phyloP scores from a whole-genome alignment of 192 early-diverging fungal species.

The Mortierella hygrophila region DNA sequence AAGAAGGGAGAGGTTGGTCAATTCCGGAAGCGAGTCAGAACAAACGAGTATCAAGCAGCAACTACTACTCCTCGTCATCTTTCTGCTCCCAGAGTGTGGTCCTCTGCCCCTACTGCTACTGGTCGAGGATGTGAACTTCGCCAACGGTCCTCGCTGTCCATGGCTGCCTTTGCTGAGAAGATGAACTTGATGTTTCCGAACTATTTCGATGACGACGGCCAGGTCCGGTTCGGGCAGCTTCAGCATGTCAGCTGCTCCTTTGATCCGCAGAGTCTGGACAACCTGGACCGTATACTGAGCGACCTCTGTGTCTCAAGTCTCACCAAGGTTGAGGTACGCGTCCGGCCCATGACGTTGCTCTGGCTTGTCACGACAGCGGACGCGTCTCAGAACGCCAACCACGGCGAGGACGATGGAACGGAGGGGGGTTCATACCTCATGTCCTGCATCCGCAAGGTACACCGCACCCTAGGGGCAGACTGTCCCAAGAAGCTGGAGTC shows the following conservation, averaged over 20 bases:
- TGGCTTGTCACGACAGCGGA: not conserved
- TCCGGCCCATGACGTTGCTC: not conserved
- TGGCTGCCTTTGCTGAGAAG: not conserved
- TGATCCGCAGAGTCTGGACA: not conserved
- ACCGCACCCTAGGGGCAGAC: not conserved
- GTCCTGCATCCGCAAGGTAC: not conserved
- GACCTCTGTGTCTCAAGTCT: not conserved
- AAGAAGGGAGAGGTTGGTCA: not conserved
- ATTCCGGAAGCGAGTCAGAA: not conserved
- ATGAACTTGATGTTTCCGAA: not conserved
- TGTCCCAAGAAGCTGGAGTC: not conserved
- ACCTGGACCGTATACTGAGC: not conserved
- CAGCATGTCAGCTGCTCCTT: not conserved
- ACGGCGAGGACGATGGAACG: not conserved
- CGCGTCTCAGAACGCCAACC: not conserved
- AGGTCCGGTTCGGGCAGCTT: not conserved
- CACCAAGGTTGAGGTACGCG: not conserved
- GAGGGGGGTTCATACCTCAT: not conserved
- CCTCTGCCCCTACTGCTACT: no score
- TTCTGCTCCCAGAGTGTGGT: no score
- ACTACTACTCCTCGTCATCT: not conserved
- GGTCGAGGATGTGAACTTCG: not conserved
- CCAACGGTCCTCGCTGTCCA: not conserved
- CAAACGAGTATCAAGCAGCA: not conserved
- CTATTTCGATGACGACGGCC: not conserved